Conservation (phyloP, 768 basidiomycete genomes). For the Pulveroboletus sp. region DNA sequence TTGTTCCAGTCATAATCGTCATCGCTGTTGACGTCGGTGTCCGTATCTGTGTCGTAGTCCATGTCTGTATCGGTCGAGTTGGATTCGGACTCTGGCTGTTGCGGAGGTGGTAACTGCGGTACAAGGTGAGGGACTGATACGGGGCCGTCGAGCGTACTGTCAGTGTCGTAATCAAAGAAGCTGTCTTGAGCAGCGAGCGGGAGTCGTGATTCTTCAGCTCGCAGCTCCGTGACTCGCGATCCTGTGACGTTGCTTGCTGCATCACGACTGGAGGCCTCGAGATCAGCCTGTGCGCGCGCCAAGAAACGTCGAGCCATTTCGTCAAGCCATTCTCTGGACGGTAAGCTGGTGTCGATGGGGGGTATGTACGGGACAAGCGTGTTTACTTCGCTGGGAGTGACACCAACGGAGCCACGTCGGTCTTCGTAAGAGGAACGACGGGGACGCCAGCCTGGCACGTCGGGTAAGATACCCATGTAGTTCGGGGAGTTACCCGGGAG, state of each 20-base stretch:
- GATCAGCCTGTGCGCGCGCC: slow-evolving; percentile 14
- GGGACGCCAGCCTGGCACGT: slow-evolving; percentile 20
- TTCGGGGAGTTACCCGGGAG: slow-evolving; percentile 14
- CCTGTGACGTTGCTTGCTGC: background rate
- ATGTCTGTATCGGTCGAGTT: no score
- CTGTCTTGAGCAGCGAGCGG: slow-evolving; percentile 4
- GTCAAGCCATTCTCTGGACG: slow-evolving; percentile 18
- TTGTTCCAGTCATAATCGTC: slow-evolving; percentile 13
- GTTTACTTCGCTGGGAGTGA: slow-evolving; percentile 28
- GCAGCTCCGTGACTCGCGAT: no score
- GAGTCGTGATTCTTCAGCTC: no score
- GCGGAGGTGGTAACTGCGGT: background rate
- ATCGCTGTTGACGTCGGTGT: slow-evolving; percentile 16
- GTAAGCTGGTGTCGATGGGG: slow-evolving; percentile 19
- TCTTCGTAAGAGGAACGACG: slow-evolving; percentile 27
- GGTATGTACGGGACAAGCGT: slow-evolving; percentile 23
- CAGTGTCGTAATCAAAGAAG: slow-evolving; percentile 21
- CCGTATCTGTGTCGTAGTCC: slow-evolving; percentile 18
- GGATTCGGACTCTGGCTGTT: slow-evolving; percentile 8
- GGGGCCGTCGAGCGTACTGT: slow-evolving; percentile 15
- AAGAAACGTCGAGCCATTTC: slow-evolving; percentile 13
- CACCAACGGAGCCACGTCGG: slow-evolving; percentile 17
- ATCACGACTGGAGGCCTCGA: background rate
- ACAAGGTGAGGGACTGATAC: background rate
- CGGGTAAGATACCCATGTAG: slow-evolving; percentile 25